A percentile compares a stretch with the other conserved stretches of the same genome.
Conservation (phyloP, 352 stramenopile species). For the Pilasporangium apinafurcum region DNA sequence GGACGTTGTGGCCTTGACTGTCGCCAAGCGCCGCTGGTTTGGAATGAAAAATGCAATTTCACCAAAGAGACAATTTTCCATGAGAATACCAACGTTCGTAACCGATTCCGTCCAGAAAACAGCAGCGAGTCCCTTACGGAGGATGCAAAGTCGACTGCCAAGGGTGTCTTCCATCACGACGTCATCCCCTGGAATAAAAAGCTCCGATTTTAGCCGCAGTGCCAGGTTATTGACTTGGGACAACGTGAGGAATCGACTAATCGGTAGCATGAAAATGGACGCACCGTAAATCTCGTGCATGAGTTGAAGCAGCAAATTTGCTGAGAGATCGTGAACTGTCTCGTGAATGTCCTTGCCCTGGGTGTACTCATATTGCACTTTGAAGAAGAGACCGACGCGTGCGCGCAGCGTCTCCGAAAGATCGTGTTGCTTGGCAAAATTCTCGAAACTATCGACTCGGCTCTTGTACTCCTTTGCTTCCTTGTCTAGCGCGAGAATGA, state of each 20-base stretch:
- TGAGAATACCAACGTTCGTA: conserved; percentile 46
- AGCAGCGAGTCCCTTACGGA: conserved; percentile 42
- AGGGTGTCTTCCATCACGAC: conserved; percentile 56
- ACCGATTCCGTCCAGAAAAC: conserved; percentile 49
- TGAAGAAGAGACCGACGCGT: conserved; percentile 57
- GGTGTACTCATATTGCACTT: conserved; percentile 44
- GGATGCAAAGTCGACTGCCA: conserved; percentile 46
- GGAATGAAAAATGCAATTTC: conserved; percentile 68
- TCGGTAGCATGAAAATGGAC: conserved; percentile 34
- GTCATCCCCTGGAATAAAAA: conserved; percentile 66
- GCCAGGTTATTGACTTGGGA: conserved; percentile 66
- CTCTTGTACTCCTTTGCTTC: conserved; percentile 65
- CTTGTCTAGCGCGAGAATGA: conserved; percentile 73
- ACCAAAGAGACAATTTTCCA: conserved; percentile 59
- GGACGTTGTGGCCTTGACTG: conserved; percentile 43
- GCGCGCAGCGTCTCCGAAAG: conserved; percentile 35
- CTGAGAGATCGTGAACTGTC: conserved; percentile 50
- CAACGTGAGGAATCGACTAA: conserved; percentile 49
- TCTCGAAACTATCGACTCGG: conserved; percentile 67
- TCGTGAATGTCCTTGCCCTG: conserved; percentile 39
- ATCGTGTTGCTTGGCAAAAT: conserved; percentile 58
- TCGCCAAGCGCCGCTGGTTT: conserved; percentile 46
- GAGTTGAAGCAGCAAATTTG: conserved; percentile 64
- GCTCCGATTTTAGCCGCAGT: conserved; percentile 44
- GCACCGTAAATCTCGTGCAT: conserved; percentile 70